These are phyloP conservation scores for Penicillium atrosanguineum DNA, from an alignment of 495 filamentous ascomycete species.

Conservation along the genomic window DNA sequence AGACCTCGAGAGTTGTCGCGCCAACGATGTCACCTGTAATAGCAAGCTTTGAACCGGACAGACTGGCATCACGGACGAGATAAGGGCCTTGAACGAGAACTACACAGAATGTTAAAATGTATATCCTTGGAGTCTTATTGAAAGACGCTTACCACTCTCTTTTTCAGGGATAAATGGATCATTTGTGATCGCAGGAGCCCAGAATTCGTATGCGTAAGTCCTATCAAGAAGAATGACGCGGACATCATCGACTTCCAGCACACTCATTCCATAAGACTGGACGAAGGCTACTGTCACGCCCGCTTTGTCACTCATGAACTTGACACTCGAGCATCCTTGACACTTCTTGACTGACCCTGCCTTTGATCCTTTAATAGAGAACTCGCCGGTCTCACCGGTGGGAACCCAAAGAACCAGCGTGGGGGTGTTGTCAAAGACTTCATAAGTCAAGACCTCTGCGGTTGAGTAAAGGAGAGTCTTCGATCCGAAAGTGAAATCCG, in stretches of 20 bases:
- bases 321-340: constrained; percentile 35
- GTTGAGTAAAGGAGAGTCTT: constrained; percentile 58
- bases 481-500: constrained; percentile 53
- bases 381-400: constrained; percentile 53
- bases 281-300: constrained; percentile 40
- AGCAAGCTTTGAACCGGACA: constrained; percentile 46
- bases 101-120: constrained; percentile 6
- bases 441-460: constrained; percentile 55
- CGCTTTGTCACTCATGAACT: constrained; percentile 31
- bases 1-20: constrained; percentile 59
- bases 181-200: constrained; percentile 52
- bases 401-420: constrained; percentile 55
- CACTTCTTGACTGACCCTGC: constrained; percentile 32
- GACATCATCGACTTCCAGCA: constrained; percentile 45
- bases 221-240: constrained; percentile 52
- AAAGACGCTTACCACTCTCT: constrained; percentile 36
- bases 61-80: constrained; percentile 59
- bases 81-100: constrained; percentile 62
- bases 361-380: constrained; percentile 47
- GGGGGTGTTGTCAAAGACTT: constrained; percentile 44
- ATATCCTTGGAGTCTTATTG: neutral
- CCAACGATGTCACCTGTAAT: constrained; percentile 65
- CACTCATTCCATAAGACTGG: constrained; percentile 44
- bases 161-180: constrained; percentile 47
- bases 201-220: constrained; percentile 51